These are phyloP conservation scores for Pelargonium fulgidum DNA, from an alignment of 441 rosid genomes.

Conservation along the genomic window DNA sequence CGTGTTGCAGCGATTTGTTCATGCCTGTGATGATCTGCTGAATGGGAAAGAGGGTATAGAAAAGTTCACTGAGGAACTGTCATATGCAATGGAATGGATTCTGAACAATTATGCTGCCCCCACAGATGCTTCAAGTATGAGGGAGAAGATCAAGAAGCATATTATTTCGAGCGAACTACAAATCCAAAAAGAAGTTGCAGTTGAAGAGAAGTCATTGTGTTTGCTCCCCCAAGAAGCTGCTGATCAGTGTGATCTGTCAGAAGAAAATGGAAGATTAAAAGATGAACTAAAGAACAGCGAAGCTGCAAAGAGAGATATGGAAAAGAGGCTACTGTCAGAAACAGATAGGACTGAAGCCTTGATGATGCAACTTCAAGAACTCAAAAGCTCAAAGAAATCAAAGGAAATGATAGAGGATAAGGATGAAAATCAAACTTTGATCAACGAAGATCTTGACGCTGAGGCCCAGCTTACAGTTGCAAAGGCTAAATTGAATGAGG, in stretches of 20 bases:
- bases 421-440: conserved; percentile 56
- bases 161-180: conserved; percentile 52
- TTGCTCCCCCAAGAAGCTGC: background rate
- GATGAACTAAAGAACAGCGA: conserved; percentile 33
- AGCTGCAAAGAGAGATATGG: conserved; percentile 32
- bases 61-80: conserved; percentile 55
- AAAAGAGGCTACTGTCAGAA: conserved; percentile 32
- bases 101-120: conserved; percentile 63
- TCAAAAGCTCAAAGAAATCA: conserved; percentile 42
- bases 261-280: conserved; percentile 29
- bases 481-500: conserved; percentile 57
- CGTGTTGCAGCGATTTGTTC: conserved; percentile 50
- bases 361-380: conserved; percentile 35
- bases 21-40: conserved; percentile 48
- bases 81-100: conserved; percentile 66
- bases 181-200: conserved; percentile 53
- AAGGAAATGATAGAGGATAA: conserved; percentile 53
- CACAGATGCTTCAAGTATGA: conserved; percentile 60
- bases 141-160: conserved; percentile 57
- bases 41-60: conserved; percentile 41
- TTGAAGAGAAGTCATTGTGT: conserved; percentile 20
- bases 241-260: conserved; percentile 21
- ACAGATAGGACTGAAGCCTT: conserved; percentile 31
- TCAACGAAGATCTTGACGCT: conserved; percentile 81
- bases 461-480: conserved; percentile 46